Evolutionary conservation across 768 basidiomycete genomes (phyloP).

Genomic region (Suillus spraguei): DNA sequence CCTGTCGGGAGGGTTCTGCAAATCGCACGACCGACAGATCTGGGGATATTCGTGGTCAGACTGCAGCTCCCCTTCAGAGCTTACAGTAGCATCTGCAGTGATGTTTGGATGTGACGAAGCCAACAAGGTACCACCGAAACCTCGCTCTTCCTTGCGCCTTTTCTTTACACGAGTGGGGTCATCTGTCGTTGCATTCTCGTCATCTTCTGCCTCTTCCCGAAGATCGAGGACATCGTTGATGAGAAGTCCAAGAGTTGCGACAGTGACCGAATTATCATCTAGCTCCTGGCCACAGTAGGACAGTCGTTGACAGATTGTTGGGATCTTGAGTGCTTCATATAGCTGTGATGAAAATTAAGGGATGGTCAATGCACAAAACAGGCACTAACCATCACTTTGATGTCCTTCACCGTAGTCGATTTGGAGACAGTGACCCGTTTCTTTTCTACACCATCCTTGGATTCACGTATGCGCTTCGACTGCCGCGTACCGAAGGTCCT

Average conservation of each 20-base stretch:
- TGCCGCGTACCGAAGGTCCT: conserved; percentile 52
- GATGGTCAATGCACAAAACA: conserved; percentile 9
- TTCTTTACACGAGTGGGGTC: conserved; percentile 45
- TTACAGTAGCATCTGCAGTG: conserved; percentile 34
- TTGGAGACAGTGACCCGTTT: conserved; percentile 61
- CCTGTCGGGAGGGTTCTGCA: conserved; percentile 48
- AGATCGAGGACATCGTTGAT: conserved; percentile 70
- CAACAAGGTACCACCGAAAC: conserved; percentile 76
- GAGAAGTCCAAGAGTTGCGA: conserved; percentile 57
- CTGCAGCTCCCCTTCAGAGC: conserved; percentile 34
- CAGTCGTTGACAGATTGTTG: conserved; percentile 76
- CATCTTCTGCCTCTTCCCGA: conserved; percentile 60
- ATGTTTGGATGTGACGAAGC: conserved; percentile 42
- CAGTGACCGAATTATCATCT: conserved; percentile 53
- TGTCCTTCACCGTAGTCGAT: conserved; percentile 71
- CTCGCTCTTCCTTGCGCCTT: conserved; percentile 58
- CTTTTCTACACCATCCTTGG: conserved; percentile 51
- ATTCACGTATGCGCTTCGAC: conserved; percentile 69
- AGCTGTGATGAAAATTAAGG: conserved; percentile 43
- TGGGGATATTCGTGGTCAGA: conserved; percentile 33
- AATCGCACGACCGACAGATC: conserved; percentile 61
- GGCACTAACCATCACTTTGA: conserved; percentile 67
- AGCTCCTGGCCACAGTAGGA: conserved; percentile 66
- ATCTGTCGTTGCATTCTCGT: conserved; percentile 53
- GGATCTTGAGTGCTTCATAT: conserved; percentile 61